phyloP scores from a whole-genome alignment of 805 yeast species.

The Candida namnaoensis region DNA sequence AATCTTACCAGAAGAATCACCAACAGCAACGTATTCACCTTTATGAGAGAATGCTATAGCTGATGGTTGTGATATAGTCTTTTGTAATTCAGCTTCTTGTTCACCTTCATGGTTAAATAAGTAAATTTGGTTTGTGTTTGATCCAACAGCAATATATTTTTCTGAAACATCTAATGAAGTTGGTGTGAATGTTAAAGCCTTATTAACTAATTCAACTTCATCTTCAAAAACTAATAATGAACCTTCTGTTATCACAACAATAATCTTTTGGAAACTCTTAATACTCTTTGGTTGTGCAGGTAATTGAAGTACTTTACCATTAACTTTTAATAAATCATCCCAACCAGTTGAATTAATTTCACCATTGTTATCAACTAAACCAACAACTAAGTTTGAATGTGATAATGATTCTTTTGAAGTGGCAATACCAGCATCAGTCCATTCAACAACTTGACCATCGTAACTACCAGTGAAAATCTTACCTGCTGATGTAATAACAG shows the following conservation, averaged over 20 bases:
- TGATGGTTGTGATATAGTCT: conserved; percentile 55
- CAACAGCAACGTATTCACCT: conserved; percentile 66
- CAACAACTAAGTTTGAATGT: conserved; percentile 65
- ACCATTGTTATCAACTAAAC: conserved; percentile 26
- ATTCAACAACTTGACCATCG: conserved; percentile 65
- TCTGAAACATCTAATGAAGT: conserved; percentile 37
- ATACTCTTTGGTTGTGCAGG: conserved; percentile 44
- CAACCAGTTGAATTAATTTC: conserved; percentile 61
- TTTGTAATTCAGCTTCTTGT: conserved; percentile 23
- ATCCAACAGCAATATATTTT: conserved; percentile 39
- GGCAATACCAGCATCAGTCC: conserved; percentile 33
- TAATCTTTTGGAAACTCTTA: conserved; percentile 23
- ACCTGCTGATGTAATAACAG: conserved; percentile 21
- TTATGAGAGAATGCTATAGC: conserved; percentile 63
- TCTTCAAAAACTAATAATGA: conserved; percentile 23
- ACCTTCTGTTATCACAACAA: conserved; percentile 34
- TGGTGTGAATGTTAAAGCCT: conserved; percentile 28
- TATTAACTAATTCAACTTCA: conserved; percentile 21
- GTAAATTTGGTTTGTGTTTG: conserved; percentile 9
- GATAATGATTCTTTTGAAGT: conserved; percentile 20
- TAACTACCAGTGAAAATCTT: conserved; percentile 58
- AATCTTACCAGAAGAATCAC: conserved; percentile 83
- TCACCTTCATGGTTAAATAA: conserved; percentile 22
- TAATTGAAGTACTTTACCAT: conserved; percentile 22
- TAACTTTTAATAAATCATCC: conserved; percentile 67